These are phyloP conservation scores for Saccharomyces hybrid DNA, from an alignment of 1,139 yeast species.

Conservation along the genomic window DNA sequence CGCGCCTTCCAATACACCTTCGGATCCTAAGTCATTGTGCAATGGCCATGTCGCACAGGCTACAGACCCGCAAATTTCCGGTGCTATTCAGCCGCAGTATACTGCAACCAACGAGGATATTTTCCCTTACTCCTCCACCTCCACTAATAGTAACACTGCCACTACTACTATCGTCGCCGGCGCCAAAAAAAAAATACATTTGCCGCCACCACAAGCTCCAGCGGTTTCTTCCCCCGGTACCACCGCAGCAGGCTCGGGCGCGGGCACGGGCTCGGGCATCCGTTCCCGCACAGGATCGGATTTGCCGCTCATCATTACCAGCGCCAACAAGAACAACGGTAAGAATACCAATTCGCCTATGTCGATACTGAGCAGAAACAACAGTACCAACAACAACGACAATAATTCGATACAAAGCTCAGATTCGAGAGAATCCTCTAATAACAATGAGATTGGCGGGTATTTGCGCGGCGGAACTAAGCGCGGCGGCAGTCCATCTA, in stretches of 20 bases:
- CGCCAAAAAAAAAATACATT: neutral
- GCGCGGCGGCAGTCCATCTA: conserved; percentile 1
- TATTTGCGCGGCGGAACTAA: neutral
- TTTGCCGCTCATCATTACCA: neutral
- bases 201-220: neutral
- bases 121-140: neutral
- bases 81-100: neutral
- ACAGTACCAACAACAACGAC: conserved; percentile 5
- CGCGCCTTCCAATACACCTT: neutral
- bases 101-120: neutral
- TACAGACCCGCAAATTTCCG: neutral
- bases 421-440: neutral
- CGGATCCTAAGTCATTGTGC: neutral
- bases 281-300: conserved; percentile 1
- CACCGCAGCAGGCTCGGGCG: conserved; percentile 5
- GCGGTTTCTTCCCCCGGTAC: neutral
- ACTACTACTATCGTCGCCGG: neutral
- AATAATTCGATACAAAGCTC: neutral
- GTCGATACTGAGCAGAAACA: conserved; percentile 1
- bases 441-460: neutral
- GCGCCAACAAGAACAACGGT: neutral
- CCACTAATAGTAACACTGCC: neutral
- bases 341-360: neutral
- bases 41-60: neutral
- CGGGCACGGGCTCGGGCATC: conserved; percentile 3